Percentiles rank a stretch among this genome's conserved stretches.
Evolutionary conservation across 345 rosid genomes (phyloP).

Genomic region (Draba incana): DNA sequence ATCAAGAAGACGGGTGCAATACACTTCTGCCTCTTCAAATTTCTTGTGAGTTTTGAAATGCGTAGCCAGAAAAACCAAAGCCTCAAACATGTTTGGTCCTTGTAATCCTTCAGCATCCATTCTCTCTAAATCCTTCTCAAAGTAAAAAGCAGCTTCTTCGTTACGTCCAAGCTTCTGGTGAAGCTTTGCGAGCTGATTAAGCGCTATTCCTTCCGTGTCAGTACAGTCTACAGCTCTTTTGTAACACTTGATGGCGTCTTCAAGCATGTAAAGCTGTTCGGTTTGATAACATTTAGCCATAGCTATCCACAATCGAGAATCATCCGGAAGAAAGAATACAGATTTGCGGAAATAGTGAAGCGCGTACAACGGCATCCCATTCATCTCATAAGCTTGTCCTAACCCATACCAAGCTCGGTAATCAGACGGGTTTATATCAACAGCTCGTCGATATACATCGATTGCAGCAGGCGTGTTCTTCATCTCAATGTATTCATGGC

Average conservation of each 20-base stretch:
- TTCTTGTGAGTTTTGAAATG: conserved; percentile 68
- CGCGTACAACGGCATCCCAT: conserved; percentile 92
- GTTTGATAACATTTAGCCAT: conserved; percentile 95
- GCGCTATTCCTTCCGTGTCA: conserved; percentile 92
- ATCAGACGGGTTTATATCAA: conserved; percentile 85
- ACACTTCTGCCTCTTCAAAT: conserved; percentile 92
- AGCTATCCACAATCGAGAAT: conserved; percentile 96
- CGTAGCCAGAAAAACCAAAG: conserved; percentile 75
- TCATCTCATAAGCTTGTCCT: conserved; percentile 98
- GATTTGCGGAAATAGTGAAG: conserved; percentile 92
- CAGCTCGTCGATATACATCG: conserved; percentile 95
- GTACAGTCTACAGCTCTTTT: conserved; percentile 78
- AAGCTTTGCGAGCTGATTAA: conserved; percentile 80
- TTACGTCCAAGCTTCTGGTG: conserved; percentile 64
- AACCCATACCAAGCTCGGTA: conserved; percentile 98
- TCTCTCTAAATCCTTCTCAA: conserved; percentile 84
- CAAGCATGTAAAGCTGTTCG: conserved; percentile 86
- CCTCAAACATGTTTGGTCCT: conserved; percentile 90
- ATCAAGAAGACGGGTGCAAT: conserved; percentile 92
- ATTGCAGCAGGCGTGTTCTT: conserved; percentile 94
- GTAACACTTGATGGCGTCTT: conserved; percentile 94
- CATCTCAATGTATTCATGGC: conserved; percentile 97
- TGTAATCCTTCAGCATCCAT: conserved; percentile 98
- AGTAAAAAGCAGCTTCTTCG: conserved; percentile 92
- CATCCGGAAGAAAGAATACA: conserved; percentile 84